Percentiles rank a stretch among this genome's conserved stretches.
Conservation (phyloP, 495 filamentous ascomycete species). For the Xylaria telfairii region DNA sequence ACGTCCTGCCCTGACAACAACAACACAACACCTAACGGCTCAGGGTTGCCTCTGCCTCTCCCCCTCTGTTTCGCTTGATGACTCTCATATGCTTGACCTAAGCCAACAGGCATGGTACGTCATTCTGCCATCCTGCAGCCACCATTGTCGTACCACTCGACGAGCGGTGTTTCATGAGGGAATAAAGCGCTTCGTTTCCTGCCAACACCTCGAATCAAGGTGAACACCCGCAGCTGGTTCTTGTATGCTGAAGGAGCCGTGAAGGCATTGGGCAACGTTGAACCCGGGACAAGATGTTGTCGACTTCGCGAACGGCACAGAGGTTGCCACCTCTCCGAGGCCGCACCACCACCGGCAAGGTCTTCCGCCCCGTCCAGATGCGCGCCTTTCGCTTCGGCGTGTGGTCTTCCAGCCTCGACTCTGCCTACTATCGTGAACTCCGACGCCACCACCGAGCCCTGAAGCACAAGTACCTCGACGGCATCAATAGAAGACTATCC, state of each 20-base stretch:
- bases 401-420: slow-evolving; percentile 50
- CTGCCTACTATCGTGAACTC: slow-evolving; percentile 44
- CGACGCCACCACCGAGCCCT: slow-evolving; percentile 45
- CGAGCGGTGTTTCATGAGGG: not conserved
- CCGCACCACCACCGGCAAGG: slow-evolving; percentile 27
- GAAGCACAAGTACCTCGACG: slow-evolving; percentile 50
- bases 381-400: slow-evolving; percentile 54
- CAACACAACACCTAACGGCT: too few relatives aligned
- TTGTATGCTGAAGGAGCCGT: not conserved
- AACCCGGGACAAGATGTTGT: slow-evolving; percentile 40
- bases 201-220: not conserved
- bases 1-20: not conserved
- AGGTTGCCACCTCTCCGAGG: slow-evolving; percentile 40
- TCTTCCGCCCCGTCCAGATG: slow-evolving; percentile 42
- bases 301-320: slow-evolving; percentile 40
- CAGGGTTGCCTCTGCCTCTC: too few relatives aligned
- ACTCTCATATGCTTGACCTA: not conserved
- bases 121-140: not conserved
- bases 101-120: slow-evolving; percentile 11
- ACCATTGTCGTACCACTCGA: not conserved
- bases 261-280: not conserved
- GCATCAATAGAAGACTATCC: slow-evolving; percentile 40
- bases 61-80: not conserved
- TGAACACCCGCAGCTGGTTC: not conserved
- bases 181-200: not conserved